Base-by-base conservation (phyloP, 306 rosid genomes). In the Trichosanthes truncata region DNA sequence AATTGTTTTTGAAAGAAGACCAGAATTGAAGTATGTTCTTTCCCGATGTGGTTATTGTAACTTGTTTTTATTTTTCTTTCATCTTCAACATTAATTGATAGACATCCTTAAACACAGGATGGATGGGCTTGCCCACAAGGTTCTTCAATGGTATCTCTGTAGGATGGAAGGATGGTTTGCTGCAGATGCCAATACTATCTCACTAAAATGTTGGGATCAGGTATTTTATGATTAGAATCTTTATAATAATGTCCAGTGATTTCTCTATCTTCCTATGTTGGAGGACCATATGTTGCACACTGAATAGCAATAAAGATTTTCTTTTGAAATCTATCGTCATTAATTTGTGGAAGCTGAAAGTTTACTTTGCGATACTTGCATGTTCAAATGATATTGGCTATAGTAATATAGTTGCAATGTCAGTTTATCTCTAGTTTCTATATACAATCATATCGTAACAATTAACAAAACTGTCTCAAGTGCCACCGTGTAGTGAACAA, bases 131-230 rank as follows among this genome's bases (percentile, higher is more conserved):
- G 83, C 93, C 45, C 89, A 93, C 84, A 96, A 93, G 85, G 99
- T 96, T 67, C 89, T 96, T 77, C 99, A 93, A 80, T 96, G 99
- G 99, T 96, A 96, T 86, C 81, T 96, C 75, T 96, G 99, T 83
- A 83, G 99, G 87, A 89, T 96, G 99, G 99, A 96, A 82, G 99
- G 99, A 56, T 96, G 99, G 99, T 96, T 96, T 90, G 97, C 99
- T 48, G 92, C 97, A 51, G 99, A 96, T 91, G 87, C 97, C 41
- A 97, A 96, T 45, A 84, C 96, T 20, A 96, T 93, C 82, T 96
- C 99, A 18, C 84, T 91, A 26, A 93, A 96, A 88, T 83, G 85
- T 84, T 96, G 99, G 99, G 99, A 93, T 84, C 92, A 90, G 97
- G 99, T 88, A 89, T 35, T 29, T 23, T 79, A 81, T 49, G 45